Conservation (phyloP, 2,329 filamentous ascomycete genomes). For the Sarocladium kiliense region DNA sequence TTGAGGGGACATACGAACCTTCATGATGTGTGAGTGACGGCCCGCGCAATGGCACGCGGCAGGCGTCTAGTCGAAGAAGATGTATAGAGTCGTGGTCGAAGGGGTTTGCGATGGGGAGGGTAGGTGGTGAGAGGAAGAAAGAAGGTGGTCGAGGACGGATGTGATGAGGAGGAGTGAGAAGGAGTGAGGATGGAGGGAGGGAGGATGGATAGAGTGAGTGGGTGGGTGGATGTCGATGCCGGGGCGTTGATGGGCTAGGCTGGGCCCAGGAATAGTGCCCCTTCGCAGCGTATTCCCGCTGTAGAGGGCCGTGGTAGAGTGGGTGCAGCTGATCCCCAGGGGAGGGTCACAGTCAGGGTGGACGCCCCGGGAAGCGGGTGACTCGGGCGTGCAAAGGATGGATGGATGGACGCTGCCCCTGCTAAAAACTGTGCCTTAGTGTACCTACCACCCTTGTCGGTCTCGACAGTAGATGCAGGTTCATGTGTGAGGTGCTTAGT, state of each 20-base stretch:
- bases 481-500: no score
- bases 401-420: neutral
- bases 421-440: no score
- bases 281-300: neutral
- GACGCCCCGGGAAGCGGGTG: neutral
- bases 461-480: no score
- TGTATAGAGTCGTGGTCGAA: neutral
- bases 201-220: neutral
- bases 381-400: no score
- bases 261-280: neutral
- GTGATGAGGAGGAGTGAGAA: neutral
- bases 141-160: neutral
- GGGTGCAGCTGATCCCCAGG: neutral
- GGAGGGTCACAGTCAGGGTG: neutral
- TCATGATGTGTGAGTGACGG: conserved; percentile 1
- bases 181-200: neutral
- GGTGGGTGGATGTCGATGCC: neutral
- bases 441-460: no score
- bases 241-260: neutral
- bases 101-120: neutral
- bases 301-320: neutral
- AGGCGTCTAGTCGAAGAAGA: neutral
- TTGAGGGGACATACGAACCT: neutral
- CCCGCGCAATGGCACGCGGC: conserved; percentile 6
- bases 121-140: neutral